A percentile compares a stretch with the other conserved stretches of the same genome.
phyloP scores from a whole-genome alignment of 1,284 basidiomycete species.

The Ustilago cynodontis region DNA sequence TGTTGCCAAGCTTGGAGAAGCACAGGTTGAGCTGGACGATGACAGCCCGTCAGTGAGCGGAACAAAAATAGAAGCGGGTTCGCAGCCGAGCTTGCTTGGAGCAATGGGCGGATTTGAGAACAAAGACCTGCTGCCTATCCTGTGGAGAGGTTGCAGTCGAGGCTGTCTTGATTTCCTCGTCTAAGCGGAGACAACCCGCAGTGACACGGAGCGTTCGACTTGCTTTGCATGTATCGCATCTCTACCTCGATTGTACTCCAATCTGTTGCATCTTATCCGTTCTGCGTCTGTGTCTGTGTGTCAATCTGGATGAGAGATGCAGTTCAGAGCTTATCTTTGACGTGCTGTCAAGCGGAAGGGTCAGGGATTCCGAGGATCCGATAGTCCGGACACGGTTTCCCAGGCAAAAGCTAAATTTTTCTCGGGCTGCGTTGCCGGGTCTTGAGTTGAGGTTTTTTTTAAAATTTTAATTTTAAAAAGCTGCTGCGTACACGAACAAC shows the following conservation, averaged over 20 bases:
- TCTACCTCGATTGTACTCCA: background rate
- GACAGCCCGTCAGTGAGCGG: background rate
- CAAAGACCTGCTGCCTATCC: constrained; percentile 47
- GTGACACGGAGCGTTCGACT: background rate
- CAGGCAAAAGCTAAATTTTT: background rate
- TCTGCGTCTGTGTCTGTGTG: background rate
- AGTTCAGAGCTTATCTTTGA: constrained; percentile 13
- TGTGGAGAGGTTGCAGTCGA: constrained; percentile 53
- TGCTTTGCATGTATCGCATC: background rate
- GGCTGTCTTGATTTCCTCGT: constrained; percentile 55
- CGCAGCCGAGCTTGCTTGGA: constrained; percentile 33
- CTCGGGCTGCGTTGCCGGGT: background rate
- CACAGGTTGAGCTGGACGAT: constrained; percentile 28
- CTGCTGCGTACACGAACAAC: background rate
- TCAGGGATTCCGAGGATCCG: constrained; percentile 23
- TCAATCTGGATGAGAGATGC: background rate
- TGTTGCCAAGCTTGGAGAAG: constrained; percentile 52
- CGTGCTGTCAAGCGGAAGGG: background rate
- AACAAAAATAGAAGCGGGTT: background rate
- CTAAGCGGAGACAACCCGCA: background rate
- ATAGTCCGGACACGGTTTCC: constrained; percentile 27
- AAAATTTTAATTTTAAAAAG: background rate
- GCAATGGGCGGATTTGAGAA: constrained; percentile 42
- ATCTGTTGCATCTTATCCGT: background rate
- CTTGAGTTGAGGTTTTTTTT: constrained; percentile 1